A percentile compares a stretch with the other conserved stretches of the same genome.
These are phyloP conservation scores for Colletotrichum falcatum DNA, from an alignment of 2,329 filamentous ascomycete species.

Conservation along the genomic window DNA sequence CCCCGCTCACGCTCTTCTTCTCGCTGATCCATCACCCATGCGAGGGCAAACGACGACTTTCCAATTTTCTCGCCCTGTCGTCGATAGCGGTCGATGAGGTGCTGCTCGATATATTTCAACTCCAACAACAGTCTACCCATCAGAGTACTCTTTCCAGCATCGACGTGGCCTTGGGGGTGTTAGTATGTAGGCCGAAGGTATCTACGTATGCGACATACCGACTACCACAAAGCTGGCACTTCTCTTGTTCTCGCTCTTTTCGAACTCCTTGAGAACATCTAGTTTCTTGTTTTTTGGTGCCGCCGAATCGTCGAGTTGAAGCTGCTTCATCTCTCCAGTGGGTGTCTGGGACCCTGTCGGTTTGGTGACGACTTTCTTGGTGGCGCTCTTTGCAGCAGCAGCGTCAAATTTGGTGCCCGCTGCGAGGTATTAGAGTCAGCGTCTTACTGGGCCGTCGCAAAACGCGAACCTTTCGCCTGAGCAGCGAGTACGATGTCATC, in stretches of 20 bases:
- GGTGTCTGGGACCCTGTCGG: slow-evolving; percentile 48
- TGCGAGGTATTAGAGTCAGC: slow-evolving; percentile 66
- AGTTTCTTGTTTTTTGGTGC: slow-evolving; percentile 80
- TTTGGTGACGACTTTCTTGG: slow-evolving; percentile 47
- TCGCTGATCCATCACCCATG: slow-evolving; percentile 96
- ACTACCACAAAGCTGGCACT: slow-evolving; percentile 93
- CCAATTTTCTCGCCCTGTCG: slow-evolving; percentile 92
- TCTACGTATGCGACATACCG: slow-evolving; percentile 65
- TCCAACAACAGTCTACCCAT: slow-evolving; percentile 96
- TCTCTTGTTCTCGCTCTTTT: slow-evolving; percentile 80
- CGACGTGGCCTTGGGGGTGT: slow-evolving; percentile 79
- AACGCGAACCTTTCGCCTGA: slow-evolving; percentile 87
- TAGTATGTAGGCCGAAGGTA: slow-evolving; percentile 34
- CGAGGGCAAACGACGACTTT: slow-evolving; percentile 94
- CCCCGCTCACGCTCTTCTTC: slow-evolving; percentile 89
- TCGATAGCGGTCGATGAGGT: slow-evolving; percentile 88
- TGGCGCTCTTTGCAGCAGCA: slow-evolving; percentile 55
- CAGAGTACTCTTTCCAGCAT: slow-evolving; percentile 96
- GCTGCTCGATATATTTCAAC: slow-evolving; percentile 86
- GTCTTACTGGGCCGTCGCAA: slow-evolving; percentile 62
- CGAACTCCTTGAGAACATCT: slow-evolving; percentile 84
- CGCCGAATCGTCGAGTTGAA: slow-evolving; percentile 64
- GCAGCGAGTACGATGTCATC: slow-evolving; percentile 90
- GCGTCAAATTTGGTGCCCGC: slow-evolving; percentile 62
- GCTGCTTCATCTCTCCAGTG: slow-evolving; percentile 51